These are phyloP conservation scores for Suhomyces terraborum DNA, from an alignment of 1,139 yeast species.

Conservation along the genomic window DNA sequence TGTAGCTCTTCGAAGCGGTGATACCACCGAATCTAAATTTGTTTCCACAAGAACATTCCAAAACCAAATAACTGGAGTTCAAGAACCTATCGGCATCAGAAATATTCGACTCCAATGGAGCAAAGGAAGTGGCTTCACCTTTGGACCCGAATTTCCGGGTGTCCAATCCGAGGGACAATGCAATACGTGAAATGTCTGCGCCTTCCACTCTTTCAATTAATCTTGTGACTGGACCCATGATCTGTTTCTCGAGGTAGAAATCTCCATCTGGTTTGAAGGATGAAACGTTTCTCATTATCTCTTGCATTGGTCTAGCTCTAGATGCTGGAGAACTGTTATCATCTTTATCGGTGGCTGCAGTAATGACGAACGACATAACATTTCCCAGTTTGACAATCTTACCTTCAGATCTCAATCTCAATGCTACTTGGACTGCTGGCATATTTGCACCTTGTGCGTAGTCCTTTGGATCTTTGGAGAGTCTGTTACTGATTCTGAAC, in stretches of 20 bases:
- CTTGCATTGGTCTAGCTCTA: conserved; percentile 78
- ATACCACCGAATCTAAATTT: conserved; percentile 75
- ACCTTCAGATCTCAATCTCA: conserved; percentile 75
- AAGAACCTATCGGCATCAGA: conserved; percentile 83
- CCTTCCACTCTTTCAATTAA: conserved; percentile 85
- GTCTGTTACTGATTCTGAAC: conserved; percentile 70
- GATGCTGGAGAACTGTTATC: conserved; percentile 58
- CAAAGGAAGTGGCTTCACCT: conserved; percentile 38
- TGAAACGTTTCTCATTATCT: conserved; percentile 55
- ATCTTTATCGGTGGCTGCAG: conserved; percentile 41
- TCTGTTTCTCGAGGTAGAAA: conserved; percentile 84
- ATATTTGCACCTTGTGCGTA: conserved; percentile 78
- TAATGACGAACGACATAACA: conserved; percentile 84
- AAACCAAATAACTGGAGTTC: conserved; percentile 53
- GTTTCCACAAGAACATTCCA: conserved; percentile 67
- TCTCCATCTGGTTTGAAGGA: conserved; percentile 68
- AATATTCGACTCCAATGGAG: conserved; percentile 80
- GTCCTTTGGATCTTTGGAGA: conserved; percentile 72
- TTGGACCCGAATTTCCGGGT: conserved; percentile 60
- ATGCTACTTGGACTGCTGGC: conserved; percentile 95
- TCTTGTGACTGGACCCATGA: conserved; percentile 89
- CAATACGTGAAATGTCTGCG: conserved; percentile 76
- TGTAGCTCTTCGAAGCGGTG: conserved; percentile 59
- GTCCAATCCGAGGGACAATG: conserved; percentile 77
- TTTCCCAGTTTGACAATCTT: conserved; percentile 86